Evolutionary conservation across 805 yeast genomes (phyloP).

Genomic region (Nakazawaea sp.): DNA sequence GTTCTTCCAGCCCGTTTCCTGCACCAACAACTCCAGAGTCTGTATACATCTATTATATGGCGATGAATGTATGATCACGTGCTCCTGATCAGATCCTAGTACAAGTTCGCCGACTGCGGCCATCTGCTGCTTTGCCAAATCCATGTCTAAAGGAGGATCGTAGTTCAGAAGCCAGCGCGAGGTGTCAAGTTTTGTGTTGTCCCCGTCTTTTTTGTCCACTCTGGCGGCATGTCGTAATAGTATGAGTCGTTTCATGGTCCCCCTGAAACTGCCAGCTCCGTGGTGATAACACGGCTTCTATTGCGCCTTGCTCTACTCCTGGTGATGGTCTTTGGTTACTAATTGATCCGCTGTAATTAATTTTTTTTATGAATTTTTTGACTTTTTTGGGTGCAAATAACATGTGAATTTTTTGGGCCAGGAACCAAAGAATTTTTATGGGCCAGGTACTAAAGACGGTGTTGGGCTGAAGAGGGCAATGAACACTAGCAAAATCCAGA

Average conservation of each 20-base stretch:
- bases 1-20: slow-evolving; percentile 6
- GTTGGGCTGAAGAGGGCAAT: too few species aligned
- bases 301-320: too few species aligned
- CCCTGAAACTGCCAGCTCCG: too few species aligned
- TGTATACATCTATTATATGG: slow-evolving; percentile 39
- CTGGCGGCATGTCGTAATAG: slow-evolving; percentile 9
- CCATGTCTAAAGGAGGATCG: slow-evolving; percentile 27
- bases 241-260: slow-evolving; percentile 7
- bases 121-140: slow-evolving; percentile 19
- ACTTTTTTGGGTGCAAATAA: too few species aligned
- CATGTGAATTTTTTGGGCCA: too few species aligned
- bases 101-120: slow-evolving; percentile 7
- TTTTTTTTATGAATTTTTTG: too few species aligned
- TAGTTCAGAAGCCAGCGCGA: slow-evolving; percentile 26
- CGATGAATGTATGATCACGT: slow-evolving; percentile 29
- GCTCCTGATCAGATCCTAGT: slow-evolving; percentile 18
- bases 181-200: slow-evolving; percentile 13
- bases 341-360: too few species aligned
- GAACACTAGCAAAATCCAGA: slow-evolving; percentile 10
- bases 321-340: too few species aligned
- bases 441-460: too few species aligned
- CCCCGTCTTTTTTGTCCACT: slow-evolving; percentile 4
- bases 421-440: too few species aligned
- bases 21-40: slow-evolving; percentile 26
- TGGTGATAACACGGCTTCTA: too few species aligned